Evolutionary conservation across 2,329 filamentous ascomycete species (phyloP).

Genomic region (Ceratocystis ficicola): DNA sequence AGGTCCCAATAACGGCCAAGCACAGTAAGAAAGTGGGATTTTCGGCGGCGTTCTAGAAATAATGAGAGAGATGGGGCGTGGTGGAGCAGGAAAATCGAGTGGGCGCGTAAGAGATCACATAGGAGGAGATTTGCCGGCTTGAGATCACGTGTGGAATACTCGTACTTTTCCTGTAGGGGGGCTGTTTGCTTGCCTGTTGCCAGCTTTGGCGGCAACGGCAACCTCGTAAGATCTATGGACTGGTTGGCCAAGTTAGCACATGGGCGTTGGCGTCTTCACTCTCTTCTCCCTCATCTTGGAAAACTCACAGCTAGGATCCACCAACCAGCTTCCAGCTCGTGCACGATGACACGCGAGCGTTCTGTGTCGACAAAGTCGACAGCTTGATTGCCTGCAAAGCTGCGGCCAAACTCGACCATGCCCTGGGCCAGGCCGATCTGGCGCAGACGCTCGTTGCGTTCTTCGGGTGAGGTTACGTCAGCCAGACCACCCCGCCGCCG

Average conservation of each 20-base stretch:
- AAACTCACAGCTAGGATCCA: slow-evolving; percentile 73
- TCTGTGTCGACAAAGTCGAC: slow-evolving; percentile 86
- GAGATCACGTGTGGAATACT: slow-evolving; percentile 85
- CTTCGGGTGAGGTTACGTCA: slow-evolving; percentile 41
- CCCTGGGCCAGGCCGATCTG: slow-evolving; percentile 94
- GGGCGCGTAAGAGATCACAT: slow-evolving; percentile 69
- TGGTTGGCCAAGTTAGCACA: slow-evolving; percentile 28
- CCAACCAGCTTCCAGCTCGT: slow-evolving; percentile 83
- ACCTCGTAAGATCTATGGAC: slow-evolving; percentile 69
- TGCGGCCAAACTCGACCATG: slow-evolving; percentile 85
- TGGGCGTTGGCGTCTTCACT: background rate
- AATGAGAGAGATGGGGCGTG: slow-evolving; percentile 63
- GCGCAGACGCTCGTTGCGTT: slow-evolving; percentile 73
- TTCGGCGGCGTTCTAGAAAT: slow-evolving; percentile 46
- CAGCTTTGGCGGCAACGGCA: slow-evolving; percentile 48
- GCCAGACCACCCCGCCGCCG: slow-evolving; percentile 16
- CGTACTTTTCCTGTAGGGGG: slow-evolving; percentile 38
- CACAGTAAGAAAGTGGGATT: slow-evolving; percentile 56
- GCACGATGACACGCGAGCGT: slow-evolving; percentile 68
- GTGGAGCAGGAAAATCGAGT: slow-evolving; percentile 75
- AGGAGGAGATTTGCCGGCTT: slow-evolving; percentile 68
- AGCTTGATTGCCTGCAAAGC: slow-evolving; percentile 64
- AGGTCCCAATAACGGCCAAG: slow-evolving; percentile 72
- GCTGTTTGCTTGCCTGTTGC: slow-evolving; percentile 32
- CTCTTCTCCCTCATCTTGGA: background rate